Evolutionary conservation across 148 eudicot species (phyloP), one percentile per base, ranked within the genome.

Genomic region (Euryodendron excelsum): DNA sequence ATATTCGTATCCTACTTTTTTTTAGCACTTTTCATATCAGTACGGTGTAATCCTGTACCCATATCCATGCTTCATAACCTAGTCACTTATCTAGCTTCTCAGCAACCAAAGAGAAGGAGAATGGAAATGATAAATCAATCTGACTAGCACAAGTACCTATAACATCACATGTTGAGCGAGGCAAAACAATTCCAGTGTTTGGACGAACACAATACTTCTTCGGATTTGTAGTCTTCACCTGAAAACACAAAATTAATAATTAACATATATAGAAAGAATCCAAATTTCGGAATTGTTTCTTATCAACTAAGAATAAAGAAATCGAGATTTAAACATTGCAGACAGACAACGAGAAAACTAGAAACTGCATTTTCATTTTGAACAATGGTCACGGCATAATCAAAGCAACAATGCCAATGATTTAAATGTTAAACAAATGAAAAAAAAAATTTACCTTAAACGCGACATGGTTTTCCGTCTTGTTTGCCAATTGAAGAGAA

Each of bases 201-300:
- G 97, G 97, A 41, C 97, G n/a, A n/a, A n/a, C n/a, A n/a, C n/a
- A n/a, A n/a, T n/a, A n/a, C n/a, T n/a, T n/a, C n/a, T n/a, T n/a
- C 3, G 97, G 97, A 84, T 93, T 93, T 48, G 97, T 93, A 0
- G 97, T 92, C 84, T 92, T 92, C 45, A 92, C 94, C 97, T 88
- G 52, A 39, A 67, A 69, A 78, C 12, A 13, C 8, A 66, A 10
- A 50, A 50, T 50, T 50, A 50, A 50, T 13, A 50, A 41, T 41
- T 41, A 3, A 3, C 45, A 41, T 41, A 41, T 8, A 41, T 41
- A 3, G 4, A 41, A 41, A 41, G 8, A 3, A 41, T 41, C 45
- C 3, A 41, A 41, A 41, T 41, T 8, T 41, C 45, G 8, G 45
- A n/a, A n/a, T n/a, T n/a, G n/a, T n/a, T n/a, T n/a, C n/a, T n/a